Conservation (phyloP, 345 rosid genomes). For the Barbarea vulgaris region DNA sequence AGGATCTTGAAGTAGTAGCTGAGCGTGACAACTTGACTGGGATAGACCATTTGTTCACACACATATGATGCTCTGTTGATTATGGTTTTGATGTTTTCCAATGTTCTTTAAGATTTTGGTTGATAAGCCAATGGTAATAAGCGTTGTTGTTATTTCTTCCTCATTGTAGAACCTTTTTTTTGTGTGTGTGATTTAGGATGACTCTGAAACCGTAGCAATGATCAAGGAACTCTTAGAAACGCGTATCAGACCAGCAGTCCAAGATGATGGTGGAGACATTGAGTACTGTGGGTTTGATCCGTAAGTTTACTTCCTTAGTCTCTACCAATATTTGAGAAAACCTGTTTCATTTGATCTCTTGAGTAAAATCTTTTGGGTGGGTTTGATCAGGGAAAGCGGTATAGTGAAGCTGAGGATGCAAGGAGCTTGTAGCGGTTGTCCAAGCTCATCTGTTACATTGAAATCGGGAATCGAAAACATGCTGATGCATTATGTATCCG, state of each 20-base stretch:
- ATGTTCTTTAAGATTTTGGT: background rate
- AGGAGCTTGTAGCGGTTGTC: slow-evolving; percentile 99
- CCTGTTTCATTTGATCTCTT: background rate
- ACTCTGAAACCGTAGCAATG: slow-evolving; percentile 96
- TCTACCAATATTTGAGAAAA: background rate
- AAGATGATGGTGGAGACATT: slow-evolving; percentile 98
- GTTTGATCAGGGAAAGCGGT: slow-evolving; percentile 71
- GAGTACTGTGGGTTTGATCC: slow-evolving; percentile 83
- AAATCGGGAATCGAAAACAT: slow-evolving; percentile 99
- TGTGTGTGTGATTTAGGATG: slow-evolving; percentile 74
- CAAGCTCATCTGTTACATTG: slow-evolving; percentile 93
- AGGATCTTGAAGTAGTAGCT: background rate
- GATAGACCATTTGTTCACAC: too few relatives aligned
- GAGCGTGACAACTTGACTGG: background rate
- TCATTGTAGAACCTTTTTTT: background rate
- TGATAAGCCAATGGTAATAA: background rate
- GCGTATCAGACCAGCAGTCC: slow-evolving; percentile 95
- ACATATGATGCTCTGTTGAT: background rate
- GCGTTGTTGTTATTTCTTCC: background rate
- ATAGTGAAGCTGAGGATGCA: slow-evolving; percentile 89
- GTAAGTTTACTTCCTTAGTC: slow-evolving; percentile 51
- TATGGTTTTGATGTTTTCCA: background rate
- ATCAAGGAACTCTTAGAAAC: slow-evolving; percentile 94
- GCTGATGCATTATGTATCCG: slow-evolving; percentile 97
- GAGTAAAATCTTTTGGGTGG: background rate